A percentile compares a stretch with the other conserved stretches of the same genome.
These are phyloP conservation scores for Pseudogymnoascus sp. DNA, from an alignment of 2,329 filamentous ascomycete species.

Conservation along the genomic window DNA sequence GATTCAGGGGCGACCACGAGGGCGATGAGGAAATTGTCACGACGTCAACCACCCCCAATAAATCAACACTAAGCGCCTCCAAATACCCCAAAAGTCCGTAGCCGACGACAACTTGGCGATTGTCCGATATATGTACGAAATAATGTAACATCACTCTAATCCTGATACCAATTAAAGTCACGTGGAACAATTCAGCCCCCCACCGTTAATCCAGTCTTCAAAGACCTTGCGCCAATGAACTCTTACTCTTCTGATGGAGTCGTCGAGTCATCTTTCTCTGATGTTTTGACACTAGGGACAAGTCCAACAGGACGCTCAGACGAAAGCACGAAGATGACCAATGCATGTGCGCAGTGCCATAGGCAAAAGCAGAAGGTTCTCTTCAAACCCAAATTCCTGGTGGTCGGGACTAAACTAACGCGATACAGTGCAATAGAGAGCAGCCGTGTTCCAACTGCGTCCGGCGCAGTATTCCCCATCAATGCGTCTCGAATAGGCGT, in stretches of 20 bases:
- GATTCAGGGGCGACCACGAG: not conserved
- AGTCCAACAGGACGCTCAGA: not conserved
- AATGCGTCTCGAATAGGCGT: not conserved
- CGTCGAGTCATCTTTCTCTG: not conserved
- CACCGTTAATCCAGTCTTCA: not conserved
- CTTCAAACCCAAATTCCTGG: not conserved
- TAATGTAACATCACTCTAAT: not conserved
- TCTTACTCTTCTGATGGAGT: not conserved
- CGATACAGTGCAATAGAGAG: constrained; percentile 9
- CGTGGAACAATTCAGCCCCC: not conserved
- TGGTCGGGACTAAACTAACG: not conserved
- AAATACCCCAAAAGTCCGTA: not conserved
- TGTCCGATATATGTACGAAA: not conserved
- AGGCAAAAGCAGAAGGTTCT: constrained; percentile 12
- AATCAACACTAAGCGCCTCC: not conserved
- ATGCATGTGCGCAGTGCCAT: constrained; percentile 12
- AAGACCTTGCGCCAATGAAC: not conserved
- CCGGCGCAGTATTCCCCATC: constrained; percentile 10
- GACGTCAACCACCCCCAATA: not conserved
- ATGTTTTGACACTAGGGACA: not conserved
- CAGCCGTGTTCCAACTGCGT: constrained; percentile 12
- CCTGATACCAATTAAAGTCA: not conserved
- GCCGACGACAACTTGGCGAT: not conserved
- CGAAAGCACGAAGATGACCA: constrained; percentile 12
- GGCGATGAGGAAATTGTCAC: not conserved